Base-by-base conservation (phyloP, 306 rosid genomes). In the Astragalus glycyphyllos region DNA sequence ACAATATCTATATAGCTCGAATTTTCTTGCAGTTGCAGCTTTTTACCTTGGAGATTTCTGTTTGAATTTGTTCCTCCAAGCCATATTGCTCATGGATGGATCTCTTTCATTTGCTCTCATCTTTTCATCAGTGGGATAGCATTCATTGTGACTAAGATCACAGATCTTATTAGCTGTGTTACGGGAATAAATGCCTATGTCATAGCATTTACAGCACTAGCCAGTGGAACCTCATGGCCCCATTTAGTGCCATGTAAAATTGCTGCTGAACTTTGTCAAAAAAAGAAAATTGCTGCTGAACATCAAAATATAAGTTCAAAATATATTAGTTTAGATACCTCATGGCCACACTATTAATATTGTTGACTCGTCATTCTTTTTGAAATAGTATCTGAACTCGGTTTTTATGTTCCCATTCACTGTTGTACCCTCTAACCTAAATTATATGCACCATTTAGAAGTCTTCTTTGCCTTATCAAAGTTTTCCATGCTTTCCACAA, bases 181-280 rank as follows among this genome's bases (percentile, higher is more conserved):
- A 86, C 98, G 89, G 98, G 98, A 83, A 89, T 94, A 81, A 90
- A 89, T 84, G 85, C 97, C 61, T 94, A 94, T 62, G 96, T 90
- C 73, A 87, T 94, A 80, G 97, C 98, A 60, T 94, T 94, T 74
- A 94, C 98, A 40, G 98, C 92, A 65, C 77, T 90, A 73, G 97
- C 96, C 68, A 26, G 83, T 69, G 98, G 97, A 82, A 94, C 97
- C 81, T 94, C 98, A 4, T 90, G 98, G 98, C 98, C 97, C 5
- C 97, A 94, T 82, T 89, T 94, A 77, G 98, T 94, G 72, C 97
- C 98, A 4, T 90, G 98, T 80, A 94, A 81, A 89, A 94, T 94
- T 77, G 98, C 98, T 71, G 95, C 96, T 35, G 91, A 94, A 83
- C 98, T n/a, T n/a, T n/a, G 98, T 50, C 98, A 90, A 83, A 50